These are phyloP conservation scores for Boletus vermiculosoides DNA, from an alignment of 768 basidiomycete species.

Conservation along the genomic window DNA sequence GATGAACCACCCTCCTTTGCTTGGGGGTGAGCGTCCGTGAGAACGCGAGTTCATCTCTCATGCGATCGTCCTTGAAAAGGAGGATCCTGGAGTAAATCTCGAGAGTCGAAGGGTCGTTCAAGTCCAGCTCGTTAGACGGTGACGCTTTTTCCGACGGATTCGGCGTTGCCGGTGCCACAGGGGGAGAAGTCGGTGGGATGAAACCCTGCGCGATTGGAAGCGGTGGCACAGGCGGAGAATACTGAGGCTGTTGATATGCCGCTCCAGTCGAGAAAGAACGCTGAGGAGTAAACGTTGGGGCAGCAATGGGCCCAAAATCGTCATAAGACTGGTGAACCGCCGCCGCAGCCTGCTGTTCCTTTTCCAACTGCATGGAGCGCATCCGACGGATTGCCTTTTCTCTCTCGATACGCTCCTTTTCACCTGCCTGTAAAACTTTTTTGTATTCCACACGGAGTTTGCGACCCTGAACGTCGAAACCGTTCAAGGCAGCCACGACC, in stretches of 20 bases:
- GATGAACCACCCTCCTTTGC: slow-evolving; percentile 89
- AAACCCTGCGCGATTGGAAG: slow-evolving; percentile 43
- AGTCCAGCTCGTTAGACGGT: slow-evolving; percentile 73
- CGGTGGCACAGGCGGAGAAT: slow-evolving; percentile 51
- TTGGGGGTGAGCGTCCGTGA: slow-evolving; percentile 82
- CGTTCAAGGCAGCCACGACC: slow-evolving; percentile 93
- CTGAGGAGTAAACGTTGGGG: slow-evolving; percentile 63
- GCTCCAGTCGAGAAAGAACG: slow-evolving; percentile 68
- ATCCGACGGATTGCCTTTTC: slow-evolving; percentile 98
- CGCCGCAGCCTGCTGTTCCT: slow-evolving; percentile 53
- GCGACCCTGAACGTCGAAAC: slow-evolving; percentile 93
- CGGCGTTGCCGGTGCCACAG: slow-evolving; percentile 56
- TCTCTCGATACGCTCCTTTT: slow-evolving; percentile 97
- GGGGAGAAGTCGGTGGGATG: slow-evolving; percentile 48
- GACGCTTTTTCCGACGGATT: slow-evolving; percentile 64
- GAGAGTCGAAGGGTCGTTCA: slow-evolving; percentile 93
- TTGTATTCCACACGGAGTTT: slow-evolving; percentile 99
- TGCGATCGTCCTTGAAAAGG: slow-evolving; percentile 95
- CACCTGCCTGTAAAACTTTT: slow-evolving; percentile 97
- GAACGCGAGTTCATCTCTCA: slow-evolving; percentile 97
- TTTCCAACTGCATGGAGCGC: slow-evolving; percentile 95
- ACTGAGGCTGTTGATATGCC: slow-evolving; percentile 58
- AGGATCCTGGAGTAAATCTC: slow-evolving; percentile 97
- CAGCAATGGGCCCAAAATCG: slow-evolving; percentile 63
- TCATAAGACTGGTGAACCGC: slow-evolving; percentile 55